phyloP scores from a whole-genome alignment of 495 filamentous ascomycete species.

The Penicillium fimorum region DNA sequence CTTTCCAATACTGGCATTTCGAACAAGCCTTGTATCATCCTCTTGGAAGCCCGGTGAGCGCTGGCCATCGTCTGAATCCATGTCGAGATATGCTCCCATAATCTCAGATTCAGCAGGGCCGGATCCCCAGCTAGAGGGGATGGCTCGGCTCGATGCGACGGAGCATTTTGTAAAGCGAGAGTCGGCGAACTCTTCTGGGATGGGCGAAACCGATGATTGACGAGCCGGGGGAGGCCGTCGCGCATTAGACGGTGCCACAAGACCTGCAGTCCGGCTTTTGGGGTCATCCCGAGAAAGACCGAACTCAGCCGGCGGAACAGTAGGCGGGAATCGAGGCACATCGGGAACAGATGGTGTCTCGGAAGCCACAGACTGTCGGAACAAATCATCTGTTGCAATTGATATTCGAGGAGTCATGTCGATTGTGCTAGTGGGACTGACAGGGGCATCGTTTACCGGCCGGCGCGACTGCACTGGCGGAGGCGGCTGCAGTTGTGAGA shows the following conservation, averaged over 20 bases:
- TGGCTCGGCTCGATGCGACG: slow-evolving; percentile 77
- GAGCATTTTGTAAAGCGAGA: slow-evolving; percentile 55
- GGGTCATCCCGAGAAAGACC: slow-evolving; percentile 13
- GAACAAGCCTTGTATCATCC: slow-evolving; percentile 63
- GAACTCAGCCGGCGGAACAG: slow-evolving; percentile 18
- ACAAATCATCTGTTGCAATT: slow-evolving; percentile 34
- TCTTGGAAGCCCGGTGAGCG: slow-evolving; percentile 39
- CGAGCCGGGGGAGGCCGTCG: slow-evolving; percentile 37
- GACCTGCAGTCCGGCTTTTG: slow-evolving; percentile 24
- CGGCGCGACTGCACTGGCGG: slow-evolving; percentile 23
- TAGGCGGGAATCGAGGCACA: slow-evolving; percentile 40
- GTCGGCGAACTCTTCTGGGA: slow-evolving; percentile 74
- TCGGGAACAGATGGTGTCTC: slow-evolving; percentile 44
- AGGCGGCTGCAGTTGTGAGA: slow-evolving; percentile 50
- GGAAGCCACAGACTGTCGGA: slow-evolving; percentile 36
- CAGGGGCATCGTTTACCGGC: slow-evolving; percentile 29
- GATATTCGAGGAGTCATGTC: slow-evolving; percentile 31
- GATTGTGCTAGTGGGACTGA: slow-evolving; percentile 33
- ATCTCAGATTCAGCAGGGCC: slow-evolving; percentile 51
- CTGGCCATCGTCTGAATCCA: slow-evolving; percentile 36
- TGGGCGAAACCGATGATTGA: slow-evolving; percentile 78
- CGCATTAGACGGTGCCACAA: slow-evolving; percentile 28
- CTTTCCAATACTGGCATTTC: slow-evolving; percentile 76
- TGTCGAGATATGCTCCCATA: slow-evolving; percentile 39
- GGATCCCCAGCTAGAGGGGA: slow-evolving; percentile 69